Evolutionary conservation across 2,329 filamentous ascomycete species (phyloP), one percentile per base, ranked within the genome.

Genomic region (Cordyceps sp.): DNA sequence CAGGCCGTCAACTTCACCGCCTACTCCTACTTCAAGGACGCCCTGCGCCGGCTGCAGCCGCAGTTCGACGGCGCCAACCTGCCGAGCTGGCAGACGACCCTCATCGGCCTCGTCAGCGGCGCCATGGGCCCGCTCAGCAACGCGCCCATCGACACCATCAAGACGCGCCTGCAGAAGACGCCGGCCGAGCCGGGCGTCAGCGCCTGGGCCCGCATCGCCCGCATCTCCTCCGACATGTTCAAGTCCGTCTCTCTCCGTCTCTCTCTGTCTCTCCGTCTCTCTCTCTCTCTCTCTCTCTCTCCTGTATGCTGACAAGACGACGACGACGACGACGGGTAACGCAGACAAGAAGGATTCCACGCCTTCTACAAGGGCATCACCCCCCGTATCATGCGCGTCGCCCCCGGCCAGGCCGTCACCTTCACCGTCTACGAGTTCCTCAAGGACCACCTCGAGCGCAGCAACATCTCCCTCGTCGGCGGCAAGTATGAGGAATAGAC

Each of bases 321-420:
- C n/a, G n/a, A n/a, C n/a, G n/a, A n/a, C n/a, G n/a, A n/a, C n/a
- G n/a, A n/a, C n/a, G n/a, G n/a, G n/a, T n/a, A n/a, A n/a, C n/a
- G n/a, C n/a, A 83, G 79, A 48, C 82, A 93, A 61, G 90, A 98
- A 60, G 90, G 90, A 23, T 66, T 88, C 44, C 77, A 84, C 46
- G 90, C 90, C 30, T 98, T 98, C 61, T 98, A 93, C 67, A 96
- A 96, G 69, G 90, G 90, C 47, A 98, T 98, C 58, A 98, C 90
- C 29, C 90, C 90, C 6, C 73, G 90, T 46, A 81, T 98, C 44
- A 96, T 96, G 85, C 75, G 90, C 49, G 90, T 98, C 33, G 90
- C 90, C 18, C 90, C 90, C 7, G 90, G 90, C 29, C 90, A 98
- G 64, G 90, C 73, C 36, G 73, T 78, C 33, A 78, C 73, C 4